Evolutionary conservation across 2,329 filamentous ascomycete species (phyloP).

Genomic region (Xylaria sp.): DNA sequence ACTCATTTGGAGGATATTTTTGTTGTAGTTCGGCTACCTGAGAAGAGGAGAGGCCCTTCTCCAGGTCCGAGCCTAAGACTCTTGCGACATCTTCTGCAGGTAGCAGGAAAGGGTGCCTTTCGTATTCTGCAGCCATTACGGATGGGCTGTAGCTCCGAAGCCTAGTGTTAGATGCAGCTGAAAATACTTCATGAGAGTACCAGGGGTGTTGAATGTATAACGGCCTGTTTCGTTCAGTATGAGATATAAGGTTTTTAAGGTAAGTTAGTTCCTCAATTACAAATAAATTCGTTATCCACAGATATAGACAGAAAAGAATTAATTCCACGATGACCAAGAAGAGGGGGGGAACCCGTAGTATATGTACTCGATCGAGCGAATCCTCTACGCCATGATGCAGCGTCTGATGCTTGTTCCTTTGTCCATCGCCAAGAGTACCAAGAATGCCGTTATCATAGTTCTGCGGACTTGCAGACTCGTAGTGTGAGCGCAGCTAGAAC

Average conservation of each 20-base stretch:
- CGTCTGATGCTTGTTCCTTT: not conserved
- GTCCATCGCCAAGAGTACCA: slow-evolving; percentile 28
- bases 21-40: slow-evolving; percentile 65
- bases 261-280: not conserved
- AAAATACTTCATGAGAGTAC: slow-evolving; percentile 27
- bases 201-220: not conserved
- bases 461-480: slow-evolving; percentile 7
- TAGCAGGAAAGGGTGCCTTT: slow-evolving; percentile 66
- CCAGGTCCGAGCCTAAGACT: slow-evolving; percentile 66
- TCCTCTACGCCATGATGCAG: not conserved
- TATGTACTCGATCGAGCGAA: slow-evolving; percentile 21
- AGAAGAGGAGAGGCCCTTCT: slow-evolving; percentile 67
- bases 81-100: slow-evolving; percentile 65
- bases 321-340: not conserved
- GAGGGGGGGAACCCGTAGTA: slow-evolving; percentile 16
- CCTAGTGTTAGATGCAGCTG: slow-evolving; percentile 17
- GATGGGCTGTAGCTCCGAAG: slow-evolving; percentile 25
- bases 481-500: slow-evolving; percentile 4
- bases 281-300: not conserved
- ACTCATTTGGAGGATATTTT: slow-evolving; percentile 70
- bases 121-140: slow-evolving; percentile 54
- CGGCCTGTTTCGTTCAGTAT: not conserved
- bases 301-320: not conserved
- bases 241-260: not conserved
- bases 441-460: slow-evolving; percentile 25